These are phyloP conservation scores for Magnusiomyces clavatus DNA, from an alignment of 1,139 yeast genomes.

Conservation along the genomic window DNA sequence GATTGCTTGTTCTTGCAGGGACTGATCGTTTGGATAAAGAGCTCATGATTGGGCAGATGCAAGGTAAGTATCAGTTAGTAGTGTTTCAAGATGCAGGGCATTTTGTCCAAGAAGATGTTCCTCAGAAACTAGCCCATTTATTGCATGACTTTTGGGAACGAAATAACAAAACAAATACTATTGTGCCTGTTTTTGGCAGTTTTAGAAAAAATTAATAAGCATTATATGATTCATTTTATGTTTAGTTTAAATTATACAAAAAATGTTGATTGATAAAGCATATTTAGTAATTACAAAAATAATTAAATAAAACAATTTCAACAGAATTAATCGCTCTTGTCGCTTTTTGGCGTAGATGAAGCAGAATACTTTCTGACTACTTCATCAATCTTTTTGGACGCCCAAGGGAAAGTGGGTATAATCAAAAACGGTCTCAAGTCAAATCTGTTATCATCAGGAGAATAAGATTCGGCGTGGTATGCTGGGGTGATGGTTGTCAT, in stretches of 20 bases:
- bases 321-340: background rate
- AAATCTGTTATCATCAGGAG: slow-evolving; percentile 95
- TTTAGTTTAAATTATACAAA: background rate
- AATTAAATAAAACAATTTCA: background rate
- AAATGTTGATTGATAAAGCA: background rate
- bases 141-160: slow-evolving; percentile 48
- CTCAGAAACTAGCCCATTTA: slow-evolving; percentile 48
- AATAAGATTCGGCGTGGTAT: slow-evolving; percentile 94
- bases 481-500: slow-evolving; percentile 95
- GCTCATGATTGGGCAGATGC: slow-evolving; percentile 94
- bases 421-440: slow-evolving; percentile 91
- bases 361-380: slow-evolving; percentile 37
- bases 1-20: slow-evolving; percentile 77
- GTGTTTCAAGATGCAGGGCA: slow-evolving; percentile 84
- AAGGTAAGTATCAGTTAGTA: slow-evolving; percentile 75
- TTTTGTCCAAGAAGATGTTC: slow-evolving; percentile 85
- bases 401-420: slow-evolving; percentile 86
- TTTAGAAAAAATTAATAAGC: slow-evolving; percentile 18
- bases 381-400: slow-evolving; percentile 77
- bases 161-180: slow-evolving; percentile 35
- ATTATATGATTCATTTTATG: background rate
- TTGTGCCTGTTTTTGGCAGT: slow-evolving; percentile 27
- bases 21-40: slow-evolving; percentile 81
- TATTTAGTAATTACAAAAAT: background rate
- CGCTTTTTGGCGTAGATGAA: background rate